These are phyloP conservation scores for Talaromyces funiculosus DNA, from an alignment of 2,329 filamentous ascomycete species.

Conservation along the genomic window DNA sequence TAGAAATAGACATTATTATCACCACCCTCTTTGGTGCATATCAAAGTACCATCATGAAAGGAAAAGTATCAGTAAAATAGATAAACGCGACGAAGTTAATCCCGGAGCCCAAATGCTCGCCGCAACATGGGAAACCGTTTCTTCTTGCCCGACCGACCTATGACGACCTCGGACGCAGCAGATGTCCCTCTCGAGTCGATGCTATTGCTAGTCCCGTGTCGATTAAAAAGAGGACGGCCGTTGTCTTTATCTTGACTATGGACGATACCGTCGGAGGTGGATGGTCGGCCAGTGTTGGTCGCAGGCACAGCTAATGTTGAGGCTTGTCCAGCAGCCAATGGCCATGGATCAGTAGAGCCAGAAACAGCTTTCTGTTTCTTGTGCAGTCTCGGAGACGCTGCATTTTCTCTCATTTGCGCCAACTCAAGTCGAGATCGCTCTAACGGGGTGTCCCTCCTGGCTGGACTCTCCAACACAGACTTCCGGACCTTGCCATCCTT, in stretches of 20 bases:
- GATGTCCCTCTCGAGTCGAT: slow-evolving; percentile 15
- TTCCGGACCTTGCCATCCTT: slow-evolving; percentile 47
- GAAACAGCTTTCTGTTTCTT: slow-evolving; percentile 18
- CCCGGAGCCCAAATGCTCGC: slow-evolving; percentile 40
- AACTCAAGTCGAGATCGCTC: slow-evolving; percentile 54
- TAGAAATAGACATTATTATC: background rate
- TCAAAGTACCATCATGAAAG: background rate
- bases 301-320: background rate
- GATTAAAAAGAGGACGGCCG: slow-evolving; percentile 2
- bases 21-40: background rate
- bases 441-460: slow-evolving; percentile 57
- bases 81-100: slow-evolving; percentile 15
- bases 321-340: background rate
- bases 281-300: background rate
- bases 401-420: slow-evolving; percentile 24
- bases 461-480: slow-evolving; percentile 52
- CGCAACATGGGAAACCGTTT: slow-evolving; percentile 42
- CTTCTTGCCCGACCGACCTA: slow-evolving; percentile 37
- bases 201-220: slow-evolving; percentile 13
- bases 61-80: background rate
- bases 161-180: slow-evolving; percentile 25
- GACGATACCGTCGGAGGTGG: slow-evolving; percentile 16
- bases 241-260: slow-evolving; percentile 1
- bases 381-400: slow-evolving; percentile 23
- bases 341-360: background rate